Base-by-base conservation (phyloP, 441 rosid species). In the Gossypium lobatum region DNA sequence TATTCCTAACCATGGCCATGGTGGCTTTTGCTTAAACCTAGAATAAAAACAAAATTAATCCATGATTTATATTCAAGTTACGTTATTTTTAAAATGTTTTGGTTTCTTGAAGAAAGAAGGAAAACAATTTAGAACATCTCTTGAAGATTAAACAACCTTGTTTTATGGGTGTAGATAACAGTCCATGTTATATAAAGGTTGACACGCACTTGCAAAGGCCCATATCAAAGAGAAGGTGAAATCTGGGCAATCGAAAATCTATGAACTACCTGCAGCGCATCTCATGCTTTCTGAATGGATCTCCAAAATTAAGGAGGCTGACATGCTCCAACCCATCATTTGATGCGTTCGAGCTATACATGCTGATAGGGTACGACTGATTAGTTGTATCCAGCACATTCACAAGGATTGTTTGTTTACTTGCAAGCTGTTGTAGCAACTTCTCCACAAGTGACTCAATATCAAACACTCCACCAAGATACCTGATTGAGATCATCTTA, bases 391-490 rank as follows among this genome's bases (percentile, higher is more conserved):
- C 98, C 46, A 87, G 87, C 42, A 92, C 98, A 85, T 92, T 90
- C 76, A 93, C 97, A n/a, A 89, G 84, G 75, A 94, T 94, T 16
- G 88, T 86, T 81, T 94, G 96, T 79, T 94, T 88, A 89, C 97
- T 94, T 5, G 98, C 96, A 55, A 93, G 95, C 81, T 91, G 96
- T 11, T 93, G 97, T 78, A 93, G 95, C 73, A 93, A 80, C 86
- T 91, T 93, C 75, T 91, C 97, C 60, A 93, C 97, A 28, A 93
- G 89, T 26, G 93, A 88, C 78, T 91, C 93, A 20, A 93, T 90
- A 75, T 93, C 89, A 72, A 91, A 93, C 39, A 91, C 82, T 76
- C 97, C 98, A 62, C 98, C 98, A 54, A 93, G 88, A 77, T 93
- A 93, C 86, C 98, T 93, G 86, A 59, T 76, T 48, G 59, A 25